Evolutionary conservation across 23 red algal species (phyloP), one percentile per base, ranked within the genome.

Genomic region (Gracilaria gracilis): DNA sequence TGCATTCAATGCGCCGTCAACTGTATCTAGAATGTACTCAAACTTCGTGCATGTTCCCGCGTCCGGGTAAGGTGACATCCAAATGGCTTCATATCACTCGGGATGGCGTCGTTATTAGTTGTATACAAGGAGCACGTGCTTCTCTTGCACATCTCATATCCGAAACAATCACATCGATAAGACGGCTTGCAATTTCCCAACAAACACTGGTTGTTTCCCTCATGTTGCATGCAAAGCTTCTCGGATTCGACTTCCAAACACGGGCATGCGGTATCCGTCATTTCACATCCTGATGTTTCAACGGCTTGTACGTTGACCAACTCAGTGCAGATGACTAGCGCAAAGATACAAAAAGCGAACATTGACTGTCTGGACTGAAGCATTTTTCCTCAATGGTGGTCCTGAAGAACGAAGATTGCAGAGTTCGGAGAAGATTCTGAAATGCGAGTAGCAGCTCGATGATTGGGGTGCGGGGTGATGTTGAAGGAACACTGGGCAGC

Each of bases 61-160:
- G 58, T 64, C 58, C 4, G 27, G 7, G 3, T 4, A n/a, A 64
- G 27, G 27, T 64, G 58, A 29, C 58, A 64, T 64, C 58, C 58
- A 29, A 17, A 64, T 5, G 58, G 58, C 21, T 5, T 17, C 4
- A 5, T 64, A 5, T 64, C 58, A 29, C 58, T 64, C 21, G 58
- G 21, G 21, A 64, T 6, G 23, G 58, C 15, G 58, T n/a, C 27
- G 4, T 4, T 29, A n/a, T 64, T 17, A 6, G 58, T 29, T 4
- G 21, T 64, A 29, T 64, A 29, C 16, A 17, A 64, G 27, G 58
- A n/a, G 27, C 58, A 64, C 4, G 6, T 64, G 58, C 23, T 27
- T 64, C 58, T n/a, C 21, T n/a, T 64, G 21, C 58, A 64, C 58
- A 64, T 64, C 27, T 64, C 23, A 5, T 64, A 64, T 64, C 58